These are phyloP conservation scores for Citrus reticulata DNA, from an alignment of 345 rosid genomes.

Conservation along the genomic window DNA sequence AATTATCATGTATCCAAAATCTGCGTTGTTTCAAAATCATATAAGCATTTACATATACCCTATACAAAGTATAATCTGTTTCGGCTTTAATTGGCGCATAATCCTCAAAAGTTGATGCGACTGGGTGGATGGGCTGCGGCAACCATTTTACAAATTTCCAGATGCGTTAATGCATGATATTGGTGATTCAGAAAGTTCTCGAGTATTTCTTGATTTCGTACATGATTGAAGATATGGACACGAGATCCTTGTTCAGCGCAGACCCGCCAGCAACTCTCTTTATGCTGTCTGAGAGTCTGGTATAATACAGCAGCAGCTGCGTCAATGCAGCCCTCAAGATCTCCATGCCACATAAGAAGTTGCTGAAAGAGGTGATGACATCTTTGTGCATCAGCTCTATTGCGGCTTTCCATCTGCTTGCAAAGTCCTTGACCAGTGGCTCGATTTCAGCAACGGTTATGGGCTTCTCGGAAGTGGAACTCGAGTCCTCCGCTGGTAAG, in stretches of 20 bases:
- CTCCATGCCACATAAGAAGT: constrained; percentile 95
- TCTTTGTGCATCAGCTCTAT: constrained; percentile 99
- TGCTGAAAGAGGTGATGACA: constrained; percentile 96
- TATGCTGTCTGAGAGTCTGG: constrained; percentile 85
- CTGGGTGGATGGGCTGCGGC: no score
- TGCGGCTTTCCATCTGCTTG: constrained; percentile 85
- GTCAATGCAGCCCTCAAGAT: constrained; percentile 94
- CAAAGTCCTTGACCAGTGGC: constrained; percentile 84
- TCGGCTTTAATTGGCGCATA: no score
- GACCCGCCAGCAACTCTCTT: constrained; percentile 80
- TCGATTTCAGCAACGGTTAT: constrained; percentile 76
- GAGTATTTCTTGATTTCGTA: constrained; percentile 95
- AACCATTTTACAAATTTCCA: background rate
- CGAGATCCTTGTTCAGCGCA: constrained; percentile 80
- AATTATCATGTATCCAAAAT: no score
- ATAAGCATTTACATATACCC: no score
- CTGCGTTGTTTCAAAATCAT: no score
- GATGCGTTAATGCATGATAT: background rate
- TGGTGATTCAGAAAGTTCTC: constrained; percentile 56
- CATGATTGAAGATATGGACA: constrained; percentile 90
- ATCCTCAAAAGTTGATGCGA: no score
- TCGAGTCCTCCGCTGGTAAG: constrained; percentile 74
- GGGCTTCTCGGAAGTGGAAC: constrained; percentile 56
- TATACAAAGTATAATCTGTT: no score
- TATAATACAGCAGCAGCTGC: constrained; percentile 87